phyloP scores from a whole-genome alignment of 1,284 basidiomycete species.

The Ustilago lituana region DNA sequence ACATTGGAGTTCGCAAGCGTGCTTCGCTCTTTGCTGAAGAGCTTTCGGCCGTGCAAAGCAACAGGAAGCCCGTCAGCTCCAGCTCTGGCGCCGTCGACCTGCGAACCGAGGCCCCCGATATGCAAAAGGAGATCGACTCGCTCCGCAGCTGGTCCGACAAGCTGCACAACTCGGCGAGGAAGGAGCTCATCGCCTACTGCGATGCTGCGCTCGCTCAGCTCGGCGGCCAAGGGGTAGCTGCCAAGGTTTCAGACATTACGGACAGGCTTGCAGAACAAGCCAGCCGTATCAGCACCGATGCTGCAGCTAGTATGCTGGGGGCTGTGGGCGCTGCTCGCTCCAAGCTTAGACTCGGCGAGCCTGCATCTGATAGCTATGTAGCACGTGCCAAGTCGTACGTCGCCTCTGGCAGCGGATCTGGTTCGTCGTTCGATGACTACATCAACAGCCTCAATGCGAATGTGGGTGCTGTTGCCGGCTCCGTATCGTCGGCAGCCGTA shows the following conservation, averaged over 20 bases:
- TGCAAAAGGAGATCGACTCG: slow-evolving; percentile 43
- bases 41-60: slow-evolving; percentile 38
- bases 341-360: slow-evolving; percentile 40
- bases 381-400: slow-evolving; percentile 39
- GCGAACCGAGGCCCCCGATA: slow-evolving; percentile 33
- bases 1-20: slow-evolving; percentile 51
- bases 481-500: slow-evolving; percentile 17
- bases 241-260: slow-evolving; percentile 39
- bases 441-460: slow-evolving; percentile 21
- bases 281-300: slow-evolving; percentile 43
- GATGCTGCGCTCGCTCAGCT: slow-evolving; percentile 39
- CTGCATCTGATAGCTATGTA: slow-evolving; percentile 26
- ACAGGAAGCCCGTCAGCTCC: slow-evolving; percentile 27
- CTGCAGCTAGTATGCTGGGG: slow-evolving; percentile 44
- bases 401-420: slow-evolving; percentile 23
- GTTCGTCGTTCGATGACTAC: slow-evolving; percentile 39
- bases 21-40: slow-evolving; percentile 45
- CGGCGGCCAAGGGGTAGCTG: slow-evolving; percentile 42
- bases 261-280: slow-evolving; percentile 50
- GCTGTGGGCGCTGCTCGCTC: slow-evolving; percentile 40
- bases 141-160: slow-evolving; percentile 30
- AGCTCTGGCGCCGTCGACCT: slow-evolving; percentile 39
- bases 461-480: slow-evolving; percentile 13
- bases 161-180: slow-evolving; percentile 47
- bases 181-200: slow-evolving; percentile 46